Percentiles rank a stretch among this genome's conserved stretches.
Conservation (phyloP, 345 rosid species). For the Moricandia arvensis region DNA sequence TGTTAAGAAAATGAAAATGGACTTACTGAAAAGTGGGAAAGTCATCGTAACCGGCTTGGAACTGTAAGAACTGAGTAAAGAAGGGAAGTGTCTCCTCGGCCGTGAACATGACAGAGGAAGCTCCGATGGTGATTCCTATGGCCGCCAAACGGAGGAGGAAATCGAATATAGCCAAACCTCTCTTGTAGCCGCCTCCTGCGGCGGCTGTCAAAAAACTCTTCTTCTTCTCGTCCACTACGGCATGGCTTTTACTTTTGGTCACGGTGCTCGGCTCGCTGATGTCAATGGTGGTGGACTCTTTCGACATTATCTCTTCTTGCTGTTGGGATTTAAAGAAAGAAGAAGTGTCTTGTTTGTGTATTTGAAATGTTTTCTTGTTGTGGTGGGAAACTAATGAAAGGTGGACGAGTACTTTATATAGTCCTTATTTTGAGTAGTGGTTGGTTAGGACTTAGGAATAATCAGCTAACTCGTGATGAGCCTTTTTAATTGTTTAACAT, state of each 20-base stretch:
- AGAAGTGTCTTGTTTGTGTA: slow-evolving; percentile 18
- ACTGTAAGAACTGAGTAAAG: slow-evolving; percentile 88
- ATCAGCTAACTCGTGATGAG: slow-evolving; percentile 9
- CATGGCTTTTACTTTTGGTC: slow-evolving; percentile 29
- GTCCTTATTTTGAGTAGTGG: slow-evolving; percentile 1
- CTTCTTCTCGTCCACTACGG: slow-evolving; percentile 20
- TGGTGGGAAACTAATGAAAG: slow-evolving; percentile 20
- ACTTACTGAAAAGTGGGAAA: slow-evolving; percentile 65
- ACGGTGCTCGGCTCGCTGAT: slow-evolving; percentile 35
- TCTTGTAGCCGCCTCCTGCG: slow-evolving; percentile 41
- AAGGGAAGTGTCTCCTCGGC: slow-evolving; percentile 76
- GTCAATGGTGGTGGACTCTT: slow-evolving; percentile 35
- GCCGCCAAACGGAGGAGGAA: slow-evolving; percentile 66
- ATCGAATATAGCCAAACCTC: slow-evolving; percentile 69
- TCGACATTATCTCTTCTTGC: slow-evolving; percentile 24
- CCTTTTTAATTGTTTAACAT: background rate
- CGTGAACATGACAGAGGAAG: slow-evolving; percentile 63
- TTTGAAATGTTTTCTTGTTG: slow-evolving; percentile 24
- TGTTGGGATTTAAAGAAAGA: slow-evolving; percentile 1
- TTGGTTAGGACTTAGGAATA: slow-evolving; percentile 6
- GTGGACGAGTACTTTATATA: slow-evolving; percentile 16
- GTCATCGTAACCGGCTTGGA: slow-evolving; percentile 78
- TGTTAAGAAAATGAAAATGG: background rate
- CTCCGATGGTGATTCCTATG: slow-evolving; percentile 47
- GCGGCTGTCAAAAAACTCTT: slow-evolving; percentile 4